Evolutionary conservation across 2,329 filamentous ascomycete genomes (phyloP).

Genomic region (Pestalotiopsis sp.): DNA sequence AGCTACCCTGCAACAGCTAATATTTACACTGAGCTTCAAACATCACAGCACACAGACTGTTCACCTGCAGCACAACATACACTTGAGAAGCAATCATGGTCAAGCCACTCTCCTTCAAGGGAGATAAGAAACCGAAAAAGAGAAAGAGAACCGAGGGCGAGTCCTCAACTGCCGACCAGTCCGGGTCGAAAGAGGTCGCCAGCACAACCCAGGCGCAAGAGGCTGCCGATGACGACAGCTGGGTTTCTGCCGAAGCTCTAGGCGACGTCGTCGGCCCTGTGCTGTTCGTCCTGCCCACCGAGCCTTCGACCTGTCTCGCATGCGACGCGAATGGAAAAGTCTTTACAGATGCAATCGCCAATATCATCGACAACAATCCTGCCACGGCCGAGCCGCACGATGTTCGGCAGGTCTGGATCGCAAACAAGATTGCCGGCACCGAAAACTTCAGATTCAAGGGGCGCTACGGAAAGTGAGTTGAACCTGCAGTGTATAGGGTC

Average conservation of each 20-base stretch:
- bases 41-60: not conserved
- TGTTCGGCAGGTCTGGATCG: slow-evolving; percentile 94
- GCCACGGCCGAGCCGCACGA: slow-evolving; percentile 92
- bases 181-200: slow-evolving; percentile 39
- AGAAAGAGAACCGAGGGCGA: slow-evolving; percentile 72
- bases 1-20: no score
- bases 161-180: slow-evolving; percentile 34
- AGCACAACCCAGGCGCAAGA: slow-evolving; percentile 35
- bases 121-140: slow-evolving; percentile 94
- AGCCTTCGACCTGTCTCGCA: slow-evolving; percentile 74
- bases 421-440: slow-evolving; percentile 80
- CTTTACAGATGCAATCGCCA: slow-evolving; percentile 81
- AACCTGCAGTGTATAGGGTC: not conserved
- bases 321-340: slow-evolving; percentile 87
- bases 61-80: not conserved
- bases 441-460: slow-evolving; percentile 86
- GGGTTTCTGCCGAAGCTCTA: slow-evolving; percentile 81
- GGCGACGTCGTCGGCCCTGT: slow-evolving; percentile 81
- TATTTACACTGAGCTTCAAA: not conserved
- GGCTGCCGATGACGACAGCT: slow-evolving; percentile 74
- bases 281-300: slow-evolving; percentile 79
- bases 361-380: slow-evolving; percentile 82
- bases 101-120: slow-evolving; percentile 92
- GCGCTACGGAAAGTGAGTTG: slow-evolving; percentile 76
- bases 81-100: slow-evolving; percentile 61